These are phyloP conservation scores for Blastobotrys parvus DNA, from an alignment of 805 yeast genomes.

Conservation along the genomic window DNA sequence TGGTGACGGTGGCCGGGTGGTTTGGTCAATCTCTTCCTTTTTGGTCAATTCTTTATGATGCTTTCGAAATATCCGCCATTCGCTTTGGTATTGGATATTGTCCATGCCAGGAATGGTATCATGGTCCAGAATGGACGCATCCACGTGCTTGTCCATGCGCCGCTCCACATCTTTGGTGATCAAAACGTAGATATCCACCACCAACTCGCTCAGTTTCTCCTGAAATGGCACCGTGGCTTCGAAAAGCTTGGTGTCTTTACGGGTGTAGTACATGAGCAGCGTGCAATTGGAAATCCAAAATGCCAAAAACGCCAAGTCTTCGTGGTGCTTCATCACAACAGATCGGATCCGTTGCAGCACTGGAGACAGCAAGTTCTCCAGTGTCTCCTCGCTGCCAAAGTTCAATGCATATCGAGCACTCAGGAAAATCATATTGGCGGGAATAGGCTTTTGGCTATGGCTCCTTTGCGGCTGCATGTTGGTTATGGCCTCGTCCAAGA, in stretches of 20 bases:
- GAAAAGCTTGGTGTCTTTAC: slow-evolving; percentile 47
- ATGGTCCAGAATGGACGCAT: slow-evolving; percentile 45
- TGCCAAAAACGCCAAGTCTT: slow-evolving; percentile 40
- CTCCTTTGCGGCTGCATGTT: slow-evolving; percentile 30
- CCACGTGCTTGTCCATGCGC: slow-evolving; percentile 27
- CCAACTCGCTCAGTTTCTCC: slow-evolving; percentile 22
- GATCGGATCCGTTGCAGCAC: slow-evolving; percentile 27
- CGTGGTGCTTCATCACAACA: slow-evolving; percentile 24
- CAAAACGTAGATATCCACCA: slow-evolving; percentile 26
- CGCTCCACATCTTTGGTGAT: slow-evolving; percentile 31
- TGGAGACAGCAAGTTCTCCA: slow-evolving; percentile 27
- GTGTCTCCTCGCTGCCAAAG: slow-evolving; percentile 26
- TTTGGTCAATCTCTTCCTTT: slow-evolving; percentile 65
- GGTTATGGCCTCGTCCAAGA: slow-evolving; percentile 31
- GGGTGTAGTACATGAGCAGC: slow-evolving; percentile 66
- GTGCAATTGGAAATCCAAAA: slow-evolving; percentile 85
- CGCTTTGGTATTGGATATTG: slow-evolving; percentile 66
- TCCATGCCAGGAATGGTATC: slow-evolving; percentile 77
- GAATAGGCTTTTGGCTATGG: slow-evolving; percentile 30
- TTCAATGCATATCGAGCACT: slow-evolving; percentile 33
- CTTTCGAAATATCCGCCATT: slow-evolving; percentile 54
- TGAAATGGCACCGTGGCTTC: slow-evolving; percentile 24
- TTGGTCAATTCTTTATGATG: slow-evolving; percentile 41
- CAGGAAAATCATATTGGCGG: slow-evolving; percentile 36
- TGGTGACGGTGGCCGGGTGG: slow-evolving; percentile 79